Percentiles rank a stretch among this genome's conserved stretches.
phyloP scores from a whole-genome alignment of 2,329 filamentous ascomycete species.

The Fusarium sp. region DNA sequence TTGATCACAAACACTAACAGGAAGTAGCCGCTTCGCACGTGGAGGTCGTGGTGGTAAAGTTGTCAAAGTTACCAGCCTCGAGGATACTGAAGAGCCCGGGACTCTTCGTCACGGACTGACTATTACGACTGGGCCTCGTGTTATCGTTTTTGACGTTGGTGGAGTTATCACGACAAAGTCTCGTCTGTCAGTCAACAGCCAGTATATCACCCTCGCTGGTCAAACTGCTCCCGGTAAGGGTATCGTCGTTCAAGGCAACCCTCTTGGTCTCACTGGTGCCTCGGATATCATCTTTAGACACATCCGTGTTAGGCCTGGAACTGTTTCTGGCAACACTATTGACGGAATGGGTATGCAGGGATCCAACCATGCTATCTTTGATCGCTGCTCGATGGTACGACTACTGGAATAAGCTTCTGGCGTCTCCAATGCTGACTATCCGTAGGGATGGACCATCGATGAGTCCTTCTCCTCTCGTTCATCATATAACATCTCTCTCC shows the following conservation, averaged over 20 bases:
- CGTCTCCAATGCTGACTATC: background rate
- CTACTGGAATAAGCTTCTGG: too few relatives aligned
- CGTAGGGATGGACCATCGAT: conserved; percentile 47
- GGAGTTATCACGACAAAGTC: conserved; percentile 56
- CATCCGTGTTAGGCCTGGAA: conserved; percentile 45
- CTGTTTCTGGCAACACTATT: conserved; percentile 44
- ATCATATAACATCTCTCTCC: conserved; percentile 49
- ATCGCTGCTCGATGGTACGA: conserved; percentile 45
- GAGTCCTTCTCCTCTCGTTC: conserved; percentile 48
- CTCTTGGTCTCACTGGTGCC: conserved; percentile 46
- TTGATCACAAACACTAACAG: background rate
- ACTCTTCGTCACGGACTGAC: conserved; percentile 48
- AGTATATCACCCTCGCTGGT: conserved; percentile 55
- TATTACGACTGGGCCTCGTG: conserved; percentile 53
- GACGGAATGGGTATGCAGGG: conserved; percentile 50
- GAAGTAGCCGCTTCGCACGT: conserved; percentile 43
- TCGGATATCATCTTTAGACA: conserved; percentile 43
- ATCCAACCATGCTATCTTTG: conserved; percentile 48
- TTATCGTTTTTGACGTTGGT: conserved; percentile 56
- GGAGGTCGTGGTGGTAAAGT: conserved; percentile 48
- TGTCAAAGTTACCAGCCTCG: conserved; percentile 47
- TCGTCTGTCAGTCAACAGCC: conserved; percentile 53
- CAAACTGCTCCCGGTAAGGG: conserved; percentile 58
- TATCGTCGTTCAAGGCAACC: conserved; percentile 45
- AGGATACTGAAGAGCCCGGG: conserved; percentile 43